These are phyloP conservation scores for Blastocystis sp. DNA, from an alignment of 352 stramenopile genomes.

Conservation along the genomic window DNA sequence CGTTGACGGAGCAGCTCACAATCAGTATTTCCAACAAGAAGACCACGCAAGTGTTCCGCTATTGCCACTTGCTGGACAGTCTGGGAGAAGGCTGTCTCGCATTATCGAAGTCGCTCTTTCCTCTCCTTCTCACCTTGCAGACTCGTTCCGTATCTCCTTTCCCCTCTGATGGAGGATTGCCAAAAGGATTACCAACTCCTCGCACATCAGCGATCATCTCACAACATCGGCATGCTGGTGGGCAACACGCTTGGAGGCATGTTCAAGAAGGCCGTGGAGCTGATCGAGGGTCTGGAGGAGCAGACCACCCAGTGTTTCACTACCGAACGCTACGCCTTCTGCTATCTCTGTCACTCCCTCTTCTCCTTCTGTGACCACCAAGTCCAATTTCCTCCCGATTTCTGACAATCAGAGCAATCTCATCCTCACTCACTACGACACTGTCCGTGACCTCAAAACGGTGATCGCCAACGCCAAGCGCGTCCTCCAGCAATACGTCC, in stretches of 20 bases:
- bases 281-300: not conserved
- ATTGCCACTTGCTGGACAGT: slow-evolving; percentile 63
- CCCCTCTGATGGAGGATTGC: not conserved
- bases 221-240: slow-evolving; percentile 43
- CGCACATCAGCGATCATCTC: slow-evolving; percentile 36
- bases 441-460: slow-evolving; percentile 6
- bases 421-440: slow-evolving; percentile 1
- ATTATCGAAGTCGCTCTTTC: not conserved
- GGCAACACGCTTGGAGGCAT: slow-evolving; percentile 20
- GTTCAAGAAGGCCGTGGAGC: slow-evolving; percentile 49
- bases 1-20: slow-evolving; percentile 36
- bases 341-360: slow-evolving; percentile 34
- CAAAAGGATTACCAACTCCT: slow-evolving; percentile 22
- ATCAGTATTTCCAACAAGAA: slow-evolving; percentile 44
- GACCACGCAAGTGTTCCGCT: slow-evolving; percentile 45
- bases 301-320: not conserved
- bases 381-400: not conserved
- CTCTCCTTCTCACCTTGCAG: not conserved
- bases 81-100: slow-evolving; percentile 20
- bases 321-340: slow-evolving; percentile 22
- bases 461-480: slow-evolving; percentile 12
- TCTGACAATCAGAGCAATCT: not conserved
- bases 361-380: slow-evolving; percentile 38
- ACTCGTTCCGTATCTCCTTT: slow-evolving; percentile 22
- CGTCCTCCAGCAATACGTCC: slow-evolving; percentile 20